phyloP scores from a whole-genome alignment of 1,139 yeast genomes.

The Taphrina communis region DNA sequence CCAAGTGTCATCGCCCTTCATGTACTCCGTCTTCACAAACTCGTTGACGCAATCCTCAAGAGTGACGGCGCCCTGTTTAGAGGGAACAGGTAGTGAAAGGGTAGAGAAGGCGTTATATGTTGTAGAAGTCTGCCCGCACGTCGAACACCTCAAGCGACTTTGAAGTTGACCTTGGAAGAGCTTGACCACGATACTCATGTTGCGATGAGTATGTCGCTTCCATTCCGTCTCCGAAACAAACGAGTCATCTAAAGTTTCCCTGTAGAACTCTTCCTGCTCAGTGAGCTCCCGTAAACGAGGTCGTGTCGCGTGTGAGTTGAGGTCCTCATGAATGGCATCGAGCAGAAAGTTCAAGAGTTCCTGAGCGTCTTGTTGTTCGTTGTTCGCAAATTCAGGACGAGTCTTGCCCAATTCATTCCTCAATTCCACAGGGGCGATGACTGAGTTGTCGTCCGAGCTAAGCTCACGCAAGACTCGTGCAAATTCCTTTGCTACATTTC shows the following conservation, averaged over 20 bases:
- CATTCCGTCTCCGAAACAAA: conserved; percentile 92
- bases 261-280: conserved; percentile 71
- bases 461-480: conserved; percentile 68
- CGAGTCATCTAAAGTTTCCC: conserved; percentile 78
- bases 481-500: conserved; percentile 75
- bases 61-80: conserved; percentile 50
- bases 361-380: conserved; percentile 91
- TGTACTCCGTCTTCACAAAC: conserved; percentile 68
- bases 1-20: conserved; percentile 89
- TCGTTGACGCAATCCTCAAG: conserved; percentile 72
- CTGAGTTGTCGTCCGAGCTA: conserved; percentile 59
- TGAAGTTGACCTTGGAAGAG: conserved; percentile 90
- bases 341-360: conserved; percentile 84
- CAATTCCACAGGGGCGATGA: conserved; percentile 58
- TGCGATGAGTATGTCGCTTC: conserved; percentile 86
- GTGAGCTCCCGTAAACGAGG: conserved; percentile 66
- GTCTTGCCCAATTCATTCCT: conserved; percentile 65
- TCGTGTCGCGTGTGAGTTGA: conserved; percentile 69
- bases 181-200: conserved; percentile 83
- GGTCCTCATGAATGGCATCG: conserved; percentile 87
- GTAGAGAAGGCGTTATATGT: conserved; percentile 84
- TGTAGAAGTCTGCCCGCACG: conserved; percentile 80
- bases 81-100: conserved; percentile 74
- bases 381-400: conserved; percentile 73
- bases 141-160: conserved; percentile 75